These are phyloP conservation scores for Hemileccinum rubropunctum DNA, from an alignment of 768 basidiomycete genomes.

Conservation along the genomic window DNA sequence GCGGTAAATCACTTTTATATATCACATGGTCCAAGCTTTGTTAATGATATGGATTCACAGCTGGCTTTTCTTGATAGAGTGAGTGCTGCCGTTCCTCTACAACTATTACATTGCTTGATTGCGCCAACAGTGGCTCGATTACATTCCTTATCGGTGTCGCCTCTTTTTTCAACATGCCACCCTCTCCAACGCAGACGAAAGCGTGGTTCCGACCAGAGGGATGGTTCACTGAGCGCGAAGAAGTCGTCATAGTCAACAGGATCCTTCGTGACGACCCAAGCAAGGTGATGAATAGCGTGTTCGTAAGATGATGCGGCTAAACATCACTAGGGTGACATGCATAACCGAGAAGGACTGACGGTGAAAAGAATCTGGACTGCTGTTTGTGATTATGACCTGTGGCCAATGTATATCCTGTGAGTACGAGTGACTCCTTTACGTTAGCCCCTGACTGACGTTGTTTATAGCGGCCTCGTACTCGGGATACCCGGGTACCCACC, in stretches of 20 bases:
- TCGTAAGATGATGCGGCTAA: too few relatives aligned
- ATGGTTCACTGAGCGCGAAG: constrained; percentile 65
- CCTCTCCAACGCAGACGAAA: constrained; percentile 59
- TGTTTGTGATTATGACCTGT: constrained; percentile 59
- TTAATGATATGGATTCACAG: constrained; percentile 16
- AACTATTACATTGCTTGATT: neutral
- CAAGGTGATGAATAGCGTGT: constrained; percentile 36
- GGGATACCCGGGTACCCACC: constrained; percentile 49
- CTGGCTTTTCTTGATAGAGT: constrained; percentile 38
- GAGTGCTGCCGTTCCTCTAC: constrained; percentile 5
- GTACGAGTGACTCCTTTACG: neutral
- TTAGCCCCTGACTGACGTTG: neutral
- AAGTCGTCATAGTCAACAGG: constrained; percentile 56
- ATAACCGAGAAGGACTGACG: constrained; percentile 62
- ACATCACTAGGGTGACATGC: constrained; percentile 46
- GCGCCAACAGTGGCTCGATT: constrained; percentile 22
- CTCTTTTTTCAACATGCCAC: constrained; percentile 59
- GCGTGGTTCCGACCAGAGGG: constrained; percentile 57
- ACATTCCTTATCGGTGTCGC: constrained; percentile 53
- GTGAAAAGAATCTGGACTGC: constrained; percentile 50
- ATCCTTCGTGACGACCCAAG: constrained; percentile 62
- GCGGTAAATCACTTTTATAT: constrained; percentile 13
- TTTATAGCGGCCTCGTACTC: constrained; percentile 47
- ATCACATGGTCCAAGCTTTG: too few relatives aligned
- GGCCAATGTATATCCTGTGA: constrained; percentile 60